Base-by-base conservation (phyloP, 345 rosid species). In the Citrus mangshanensis region DNA sequence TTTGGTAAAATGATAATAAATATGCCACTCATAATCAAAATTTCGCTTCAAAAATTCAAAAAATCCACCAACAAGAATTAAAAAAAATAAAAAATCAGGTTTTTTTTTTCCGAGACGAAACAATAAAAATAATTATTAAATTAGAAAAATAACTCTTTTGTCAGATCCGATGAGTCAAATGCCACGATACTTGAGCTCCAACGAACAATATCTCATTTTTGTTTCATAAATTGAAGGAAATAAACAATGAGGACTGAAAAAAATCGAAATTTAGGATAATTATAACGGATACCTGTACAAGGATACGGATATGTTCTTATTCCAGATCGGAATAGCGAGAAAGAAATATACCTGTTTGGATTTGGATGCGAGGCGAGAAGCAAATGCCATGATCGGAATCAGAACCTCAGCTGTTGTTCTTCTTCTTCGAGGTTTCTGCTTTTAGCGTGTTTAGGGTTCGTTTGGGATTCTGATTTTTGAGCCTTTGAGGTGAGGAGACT, bases 291-390 rank as follows among this genome's bases (percentile, higher is more conserved):
- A 56, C 22, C 38, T 40, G 72, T 37, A 54, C 24, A 9, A n/a
- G 63, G 46, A 68, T 54, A 61, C 19, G 25, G 42, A 74, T 70
- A 40, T 54, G 22, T 65, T 49, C 78, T 59, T 42, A 10, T n/a
- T n/a, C 66, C 63, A 27, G 77, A 76, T 75, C 56, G 60, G 70
- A 72, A 69, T 27, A 25, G 73, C 70, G n/a, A 46, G 22, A 63
- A n/a, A 27, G 19, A 10, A 24, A 10, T 0, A 1, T 71, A 92
- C 98, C 97, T 93, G 98, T 80, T 90, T 89, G 76, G 95, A 89
- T 91, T 89, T 92, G 81, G 93, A 84, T 40, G 91, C 63, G 68
- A 92, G 82, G 21, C 98, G 97, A 83, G 90, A 84, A 72, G 94
- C 77, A 86, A 87, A 82, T 9, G 98, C 91, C 97, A 95, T 95